Percentiles rank a stretch among this genome's conserved stretches.
phyloP scores from a whole-genome alignment of 164 flowering plant species.

The Houttuynia cordata region DNA sequence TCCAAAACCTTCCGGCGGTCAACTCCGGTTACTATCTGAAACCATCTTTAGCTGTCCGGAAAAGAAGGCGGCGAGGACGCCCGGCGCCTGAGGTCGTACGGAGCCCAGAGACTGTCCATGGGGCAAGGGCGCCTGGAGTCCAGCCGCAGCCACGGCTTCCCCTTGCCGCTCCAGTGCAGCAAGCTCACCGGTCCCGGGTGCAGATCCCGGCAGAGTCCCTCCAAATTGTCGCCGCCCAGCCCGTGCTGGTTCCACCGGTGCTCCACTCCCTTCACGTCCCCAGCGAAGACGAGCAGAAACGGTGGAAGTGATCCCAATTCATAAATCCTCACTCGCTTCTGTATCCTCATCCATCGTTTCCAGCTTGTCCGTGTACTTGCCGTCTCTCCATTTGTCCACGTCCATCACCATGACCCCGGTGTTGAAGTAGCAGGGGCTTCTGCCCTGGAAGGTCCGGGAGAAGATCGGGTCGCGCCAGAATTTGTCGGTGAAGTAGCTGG shows the following conservation, averaged over 20 bases:
- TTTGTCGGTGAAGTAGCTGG: slow-evolving; percentile 30
- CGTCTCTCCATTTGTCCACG: slow-evolving; percentile 24
- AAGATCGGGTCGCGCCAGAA: slow-evolving; percentile 34
- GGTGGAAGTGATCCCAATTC: slow-evolving; percentile 15
- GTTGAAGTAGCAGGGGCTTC: slow-evolving; percentile 39
- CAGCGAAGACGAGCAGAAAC: slow-evolving; percentile 14
- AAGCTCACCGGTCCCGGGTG: slow-evolving; percentile 17
- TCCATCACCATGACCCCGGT: slow-evolving; percentile 46
- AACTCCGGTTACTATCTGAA: too few relatives aligned
- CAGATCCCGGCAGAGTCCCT: slow-evolving; percentile 11
- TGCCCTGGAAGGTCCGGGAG: slow-evolving; percentile 18
- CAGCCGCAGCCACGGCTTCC: slow-evolving; percentile 14
- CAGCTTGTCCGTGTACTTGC: slow-evolving; percentile 21
- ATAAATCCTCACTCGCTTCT: slow-evolving; percentile 16
- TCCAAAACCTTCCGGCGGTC: too few relatives aligned
- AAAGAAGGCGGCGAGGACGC: slow-evolving; percentile 1
- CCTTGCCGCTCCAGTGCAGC: slow-evolving; percentile 20
- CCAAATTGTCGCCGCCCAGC: slow-evolving; percentile 12
- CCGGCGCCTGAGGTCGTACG: slow-evolving; percentile 7
- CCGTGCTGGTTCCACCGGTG: slow-evolving; percentile 18
- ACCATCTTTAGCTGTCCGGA: slow-evolving; percentile 4
- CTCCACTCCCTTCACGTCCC: slow-evolving; percentile 13
- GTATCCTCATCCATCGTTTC: slow-evolving; percentile 38
- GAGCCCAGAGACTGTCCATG: slow-evolving; percentile 14
- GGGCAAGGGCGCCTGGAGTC: slow-evolving; percentile 13